Evolutionary conservation across 1,284 basidiomycete genomes (phyloP).

Genomic region (Rhodotorula sp.): DNA sequence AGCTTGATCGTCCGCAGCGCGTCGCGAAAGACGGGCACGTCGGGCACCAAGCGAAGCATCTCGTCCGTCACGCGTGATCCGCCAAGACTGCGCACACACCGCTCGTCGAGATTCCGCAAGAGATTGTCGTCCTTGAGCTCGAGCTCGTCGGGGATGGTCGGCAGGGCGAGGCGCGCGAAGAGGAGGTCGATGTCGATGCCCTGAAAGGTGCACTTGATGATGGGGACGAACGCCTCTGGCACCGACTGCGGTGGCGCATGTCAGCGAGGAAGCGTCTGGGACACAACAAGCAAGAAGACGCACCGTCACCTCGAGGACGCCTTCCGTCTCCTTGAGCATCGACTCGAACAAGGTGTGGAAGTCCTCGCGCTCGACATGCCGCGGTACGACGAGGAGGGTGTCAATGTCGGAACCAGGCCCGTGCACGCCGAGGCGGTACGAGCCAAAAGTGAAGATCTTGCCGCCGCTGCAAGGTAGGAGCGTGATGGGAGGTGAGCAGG

Average conservation of each 20-base stretch:
- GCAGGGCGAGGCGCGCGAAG: conserved; percentile 76
- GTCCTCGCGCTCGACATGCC: conserved; percentile 91
- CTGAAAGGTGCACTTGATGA: conserved; percentile 87
- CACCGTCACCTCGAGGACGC: conserved; percentile 85
- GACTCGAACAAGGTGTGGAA: conserved; percentile 91
- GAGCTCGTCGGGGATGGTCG: conserved; percentile 86
- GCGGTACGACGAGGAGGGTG: conserved; percentile 96
- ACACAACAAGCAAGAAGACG: conserved; percentile 50
- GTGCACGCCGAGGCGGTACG: conserved; percentile 82
- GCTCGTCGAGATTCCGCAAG: conserved; percentile 88
- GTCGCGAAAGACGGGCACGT: conserved; percentile 91
- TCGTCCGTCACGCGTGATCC: conserved; percentile 96
- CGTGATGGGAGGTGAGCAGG: neutral
- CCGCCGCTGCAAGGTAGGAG: conserved; percentile 72
- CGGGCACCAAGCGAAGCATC: conserved; percentile 91
- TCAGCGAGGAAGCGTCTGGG: neutral
- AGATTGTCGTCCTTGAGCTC: conserved; percentile 88
- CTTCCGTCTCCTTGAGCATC: conserved; percentile 84
- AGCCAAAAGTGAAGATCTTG: conserved; percentile 98
- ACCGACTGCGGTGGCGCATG: conserved; percentile 65
- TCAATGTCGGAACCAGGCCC: conserved; percentile 97
- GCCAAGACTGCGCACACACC: conserved; percentile 90
- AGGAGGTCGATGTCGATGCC: conserved; percentile 93
- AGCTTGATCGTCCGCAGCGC: conserved; percentile 94
- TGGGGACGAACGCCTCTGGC: conserved; percentile 92